Evolutionary conservation across 2,329 filamentous ascomycete genomes (phyloP), one percentile per base, ranked within the genome.

Genomic region (Lachnum nothofagi): DNA sequence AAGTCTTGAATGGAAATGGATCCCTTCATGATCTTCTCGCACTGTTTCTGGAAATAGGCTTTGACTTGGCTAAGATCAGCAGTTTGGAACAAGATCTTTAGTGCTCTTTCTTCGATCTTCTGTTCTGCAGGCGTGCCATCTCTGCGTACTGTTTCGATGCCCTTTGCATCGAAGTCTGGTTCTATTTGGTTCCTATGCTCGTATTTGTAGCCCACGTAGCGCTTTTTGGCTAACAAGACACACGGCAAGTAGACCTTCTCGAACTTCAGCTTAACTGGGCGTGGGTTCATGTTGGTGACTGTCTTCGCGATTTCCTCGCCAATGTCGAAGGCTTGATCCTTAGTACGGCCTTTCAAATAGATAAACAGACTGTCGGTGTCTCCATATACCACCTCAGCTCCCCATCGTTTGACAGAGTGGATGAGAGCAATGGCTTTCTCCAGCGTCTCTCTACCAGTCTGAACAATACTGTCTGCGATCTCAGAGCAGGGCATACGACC

Each of bases 221-320:
- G 86, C 65, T 98, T 98, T 72, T 98, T 98, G 16, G 94, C 90
- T 0, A 98, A 77, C 4, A 98, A 76, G 0, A 97, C 83, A 64
- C 91, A 97, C 0, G 94, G 93, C 55, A 95, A 87, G 67, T 98
- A 98, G 1, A 98, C 91, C 61, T 98, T 98, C 66, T 98, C 93
- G 59, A 98, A 96, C 65, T 97, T 97, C 55, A 98, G 83, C 68
- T 95, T 97, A 58, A 98, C 75, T 0, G 93, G 93, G 1, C 85
- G 80, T 2, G 93, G 94, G 62, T 96, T 98, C 72, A 87, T 85
- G 46, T 88, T 79, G 0, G 93, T 97, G 49, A 98, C 82, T 12
- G 85, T 83, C 61, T 86, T 80, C 27, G 91, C 86, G 53, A 98
- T 98, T 64, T 97, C 91, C 58, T 91, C 82, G 24, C 93, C 94